A percentile compares a stretch with the other conserved stretches of the same genome.
phyloP scores from a whole-genome alignment of 257 asterid species.

The Salvia hispanica region DNA sequence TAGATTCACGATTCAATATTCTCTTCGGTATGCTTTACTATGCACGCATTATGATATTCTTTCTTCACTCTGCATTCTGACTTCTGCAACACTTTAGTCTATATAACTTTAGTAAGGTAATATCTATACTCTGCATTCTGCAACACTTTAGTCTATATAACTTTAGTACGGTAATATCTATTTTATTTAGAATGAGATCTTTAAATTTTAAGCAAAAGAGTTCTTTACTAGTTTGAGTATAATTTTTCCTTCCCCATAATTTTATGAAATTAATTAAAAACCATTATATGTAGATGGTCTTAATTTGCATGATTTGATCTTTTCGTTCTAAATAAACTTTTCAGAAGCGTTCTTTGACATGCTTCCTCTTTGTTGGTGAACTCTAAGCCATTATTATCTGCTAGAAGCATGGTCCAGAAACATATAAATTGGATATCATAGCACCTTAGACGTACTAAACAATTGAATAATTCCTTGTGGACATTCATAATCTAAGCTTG shows the following conservation, averaged over 20 bases:
- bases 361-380: background rate
- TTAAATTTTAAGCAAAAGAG: background rate
- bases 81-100: background rate
- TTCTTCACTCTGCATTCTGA: background rate
- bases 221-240: background rate
- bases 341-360: background rate
- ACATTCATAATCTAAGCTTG: conserved; percentile 14
- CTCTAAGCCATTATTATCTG: conserved; percentile 13
- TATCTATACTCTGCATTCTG: background rate
- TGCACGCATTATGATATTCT: background rate
- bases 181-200: background rate
- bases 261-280: background rate
- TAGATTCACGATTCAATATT: background rate
- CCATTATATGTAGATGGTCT: background rate
- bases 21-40: background rate
- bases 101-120: background rate
- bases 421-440: background rate
- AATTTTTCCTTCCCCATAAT: background rate
- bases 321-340: background rate
- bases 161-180: background rate
- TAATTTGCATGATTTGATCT: background rate
- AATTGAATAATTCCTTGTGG: background rate
- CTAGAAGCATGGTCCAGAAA: background rate
- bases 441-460: conserved; percentile 11
- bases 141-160: background rate